Percentiles rank a stretch among this genome's conserved stretches.
These are phyloP conservation scores for Coniella lustricola DNA, from an alignment of 2,329 filamentous ascomycete genomes.

Conservation along the genomic window DNA sequence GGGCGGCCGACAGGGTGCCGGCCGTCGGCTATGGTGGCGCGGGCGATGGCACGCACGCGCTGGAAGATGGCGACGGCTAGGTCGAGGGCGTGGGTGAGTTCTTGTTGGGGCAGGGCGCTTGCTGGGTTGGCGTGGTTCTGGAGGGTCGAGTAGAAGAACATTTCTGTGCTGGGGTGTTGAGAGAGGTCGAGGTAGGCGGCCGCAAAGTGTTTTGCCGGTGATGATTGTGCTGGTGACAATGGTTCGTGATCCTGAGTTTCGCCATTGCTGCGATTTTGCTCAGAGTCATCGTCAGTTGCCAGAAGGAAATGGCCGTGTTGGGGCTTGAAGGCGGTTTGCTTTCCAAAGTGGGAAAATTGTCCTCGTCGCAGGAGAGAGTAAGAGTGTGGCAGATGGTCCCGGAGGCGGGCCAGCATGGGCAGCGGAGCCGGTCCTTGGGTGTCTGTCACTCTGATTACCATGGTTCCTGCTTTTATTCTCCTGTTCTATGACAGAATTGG, in stretches of 20 bases:
- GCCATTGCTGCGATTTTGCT: background rate
- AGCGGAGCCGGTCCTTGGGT: conserved; percentile 17
- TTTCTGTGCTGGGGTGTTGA: conserved; percentile 54
- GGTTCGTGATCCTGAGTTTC: too few relatives aligned
- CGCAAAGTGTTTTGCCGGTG: conserved; percentile 33
- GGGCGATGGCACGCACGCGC: conserved; percentile 21
- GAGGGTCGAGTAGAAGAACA: conserved; percentile 54
- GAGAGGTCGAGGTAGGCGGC: conserved; percentile 57
- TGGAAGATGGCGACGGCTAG: conserved; percentile 26
- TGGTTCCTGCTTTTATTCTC: background rate
- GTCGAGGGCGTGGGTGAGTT: conserved; percentile 26
- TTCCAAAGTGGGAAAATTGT: conserved; percentile 43
- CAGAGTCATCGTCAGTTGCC: conserved; percentile 20
- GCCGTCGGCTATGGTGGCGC: conserved; percentile 18
- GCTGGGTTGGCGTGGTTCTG: conserved; percentile 27
- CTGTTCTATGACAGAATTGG: too few relatives aligned
- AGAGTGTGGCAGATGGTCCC: conserved; percentile 47
- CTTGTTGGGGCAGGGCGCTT: conserved; percentile 2
- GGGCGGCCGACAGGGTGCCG: conserved; percentile 11
- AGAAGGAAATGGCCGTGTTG: conserved; percentile 36
- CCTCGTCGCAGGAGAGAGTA: conserved; percentile 56
- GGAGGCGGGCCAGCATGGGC: conserved; percentile 40
- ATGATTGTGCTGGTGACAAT: too few relatives aligned
- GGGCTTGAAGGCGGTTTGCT: conserved; percentile 30
- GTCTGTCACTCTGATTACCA: conserved; percentile 17